Conservation (phyloP, 1,284 basidiomycete species). For the Leucoagaricus sp. region DNA sequence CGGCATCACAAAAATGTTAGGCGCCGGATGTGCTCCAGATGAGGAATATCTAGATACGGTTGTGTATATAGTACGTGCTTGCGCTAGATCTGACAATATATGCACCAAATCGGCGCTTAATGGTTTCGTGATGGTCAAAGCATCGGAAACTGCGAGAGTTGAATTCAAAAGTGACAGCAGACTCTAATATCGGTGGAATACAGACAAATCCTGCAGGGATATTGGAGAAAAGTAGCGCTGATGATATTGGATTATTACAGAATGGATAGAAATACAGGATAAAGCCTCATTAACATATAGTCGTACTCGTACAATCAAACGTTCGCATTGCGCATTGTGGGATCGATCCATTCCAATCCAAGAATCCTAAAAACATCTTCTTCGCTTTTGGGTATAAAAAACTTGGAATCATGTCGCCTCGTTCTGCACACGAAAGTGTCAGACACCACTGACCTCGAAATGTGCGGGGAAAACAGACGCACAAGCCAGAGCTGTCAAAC, state of each 20-base stretch:
- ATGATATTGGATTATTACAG: neutral
- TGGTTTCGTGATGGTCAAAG: no score
- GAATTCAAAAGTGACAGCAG: no score
- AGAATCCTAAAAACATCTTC: slow-evolving; percentile 69
- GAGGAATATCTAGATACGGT: no score
- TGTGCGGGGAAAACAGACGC: slow-evolving; percentile 28
- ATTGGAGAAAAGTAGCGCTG: no score
- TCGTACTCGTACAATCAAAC: slow-evolving; percentile 29
- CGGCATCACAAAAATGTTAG: no score
- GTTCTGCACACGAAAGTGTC: slow-evolving; percentile 40
- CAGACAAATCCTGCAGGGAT: no score
- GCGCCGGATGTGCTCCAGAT: no score
- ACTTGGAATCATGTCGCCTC: slow-evolving; percentile 61
- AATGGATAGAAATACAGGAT: neutral
- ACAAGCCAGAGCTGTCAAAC: slow-evolving; percentile 82
- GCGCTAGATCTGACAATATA: no score
- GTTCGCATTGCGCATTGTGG: slow-evolving; percentile 69
- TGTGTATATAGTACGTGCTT: no score
- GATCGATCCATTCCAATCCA: slow-evolving; percentile 69
- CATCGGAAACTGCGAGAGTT: no score
- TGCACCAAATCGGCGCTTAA: no score
- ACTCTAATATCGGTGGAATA: no score
- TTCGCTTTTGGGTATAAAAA: slow-evolving; percentile 61
- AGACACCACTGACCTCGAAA: neutral
- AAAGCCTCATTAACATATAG: neutral